Evolutionary conservation across 768 basidiomycete genomes (phyloP), one percentile per base, ranked within the genome.

Genomic region (Lentinula sp.): DNA sequence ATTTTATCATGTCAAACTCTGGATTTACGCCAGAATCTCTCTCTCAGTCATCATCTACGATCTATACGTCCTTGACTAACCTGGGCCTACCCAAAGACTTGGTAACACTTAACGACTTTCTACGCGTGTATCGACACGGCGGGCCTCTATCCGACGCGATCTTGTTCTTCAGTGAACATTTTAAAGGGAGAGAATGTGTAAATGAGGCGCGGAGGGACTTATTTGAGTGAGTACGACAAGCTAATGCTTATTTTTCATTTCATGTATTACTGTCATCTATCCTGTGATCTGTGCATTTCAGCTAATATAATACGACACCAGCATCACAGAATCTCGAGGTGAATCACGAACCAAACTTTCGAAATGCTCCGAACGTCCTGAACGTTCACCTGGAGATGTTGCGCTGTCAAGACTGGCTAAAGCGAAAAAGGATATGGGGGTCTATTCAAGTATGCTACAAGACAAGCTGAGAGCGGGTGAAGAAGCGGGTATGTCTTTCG

Each of bases 71-170:
- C 4, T 53, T 67, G 5, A 40, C 55, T 5, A 57, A 62, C 13
- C 56, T 65, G 3, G 66, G 64, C 23, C 57, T 64, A 45, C 64
- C 64, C 3, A 13, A n/a, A 32, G n/a, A 42, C 32, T 43, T 18
- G 4, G 34, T 67, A 8, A 60, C 66, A 1, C 54, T 62, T 28
- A 64, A 67, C 1, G 64, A 67, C 61, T 64, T 61, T 57, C 50
- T 43, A 18, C 60, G 59, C n/a, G 37, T 67, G 2, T 62, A 55
- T 34, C 61, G 54, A 13, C 46, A 48, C 10, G 46, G 46, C 21
- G 64, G 64, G 2, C 57, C 62, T 34, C 61, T 67, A 18, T 62
- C 55, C 1, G 66, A 65, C 23, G 59, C 57, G 23, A 55, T 67
- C n/a, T 28, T 35, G 4, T 67, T 67, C 50, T 50, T 67, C 5